phyloP scores from a whole-genome alignment of 2,329 filamentous ascomycete genomes.

The Periconia sp. region DNA sequence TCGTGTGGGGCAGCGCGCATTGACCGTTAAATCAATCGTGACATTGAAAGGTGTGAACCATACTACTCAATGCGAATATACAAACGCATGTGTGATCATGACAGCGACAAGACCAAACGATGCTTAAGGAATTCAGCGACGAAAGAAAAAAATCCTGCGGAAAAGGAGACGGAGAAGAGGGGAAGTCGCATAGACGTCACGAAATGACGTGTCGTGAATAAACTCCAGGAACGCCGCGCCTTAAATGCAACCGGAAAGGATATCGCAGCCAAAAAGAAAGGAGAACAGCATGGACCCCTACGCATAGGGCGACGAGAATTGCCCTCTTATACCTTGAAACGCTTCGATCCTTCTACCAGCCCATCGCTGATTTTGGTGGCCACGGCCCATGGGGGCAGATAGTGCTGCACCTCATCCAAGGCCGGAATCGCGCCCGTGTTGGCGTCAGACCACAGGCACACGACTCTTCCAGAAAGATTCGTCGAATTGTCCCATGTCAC shows the following conservation, averaged over 20 bases:
- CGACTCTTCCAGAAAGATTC: slow-evolving; percentile 65
- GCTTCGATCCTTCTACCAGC: slow-evolving; percentile 79
- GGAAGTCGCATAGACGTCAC: slow-evolving; percentile 25
- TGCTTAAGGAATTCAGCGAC: slow-evolving; percentile 8
- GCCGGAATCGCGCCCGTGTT: slow-evolving; percentile 81
- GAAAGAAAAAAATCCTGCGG: slow-evolving; percentile 10
- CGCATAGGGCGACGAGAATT: slow-evolving; percentile 25
- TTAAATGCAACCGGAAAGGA: slow-evolving; percentile 39
- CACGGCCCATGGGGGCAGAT: slow-evolving; percentile 79
- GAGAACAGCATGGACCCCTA: slow-evolving; percentile 30
- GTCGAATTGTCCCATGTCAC: slow-evolving; percentile 65
- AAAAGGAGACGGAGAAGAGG: slow-evolving; percentile 5
- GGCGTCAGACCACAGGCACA: slow-evolving; percentile 87
- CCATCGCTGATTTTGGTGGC: slow-evolving; percentile 78
- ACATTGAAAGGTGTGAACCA: too few relatives aligned
- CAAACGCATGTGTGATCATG: too few relatives aligned
- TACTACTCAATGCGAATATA: too few relatives aligned
- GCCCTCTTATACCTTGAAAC: slow-evolving; percentile 54
- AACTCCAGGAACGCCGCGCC: slow-evolving; percentile 33
- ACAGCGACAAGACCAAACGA: too few relatives aligned
- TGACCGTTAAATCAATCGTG: too few relatives aligned
- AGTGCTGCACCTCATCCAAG: slow-evolving; percentile 78
- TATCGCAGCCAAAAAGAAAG: slow-evolving; percentile 40
- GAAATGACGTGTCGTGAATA: slow-evolving; percentile 30
- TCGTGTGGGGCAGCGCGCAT: too few relatives aligned